These are phyloP conservation scores for Curvularia spicifera DNA, from an alignment of 2,329 filamentous ascomycete genomes.

Conservation along the genomic window DNA sequence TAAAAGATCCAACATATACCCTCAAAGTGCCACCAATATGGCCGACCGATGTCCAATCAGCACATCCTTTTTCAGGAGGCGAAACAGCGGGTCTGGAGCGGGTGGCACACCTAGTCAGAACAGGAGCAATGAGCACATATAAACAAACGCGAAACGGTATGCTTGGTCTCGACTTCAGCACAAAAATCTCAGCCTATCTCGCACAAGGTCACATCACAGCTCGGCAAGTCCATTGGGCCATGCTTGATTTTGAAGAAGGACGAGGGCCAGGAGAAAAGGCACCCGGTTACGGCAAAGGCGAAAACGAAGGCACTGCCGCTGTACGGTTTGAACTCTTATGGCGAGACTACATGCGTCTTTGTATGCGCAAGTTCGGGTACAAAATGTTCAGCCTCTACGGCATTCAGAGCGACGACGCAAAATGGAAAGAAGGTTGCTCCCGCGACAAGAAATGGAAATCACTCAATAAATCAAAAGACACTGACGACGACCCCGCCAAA, in stretches of 20 bases:
- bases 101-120: slow-evolving; percentile 65
- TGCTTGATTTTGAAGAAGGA: slow-evolving; percentile 74
- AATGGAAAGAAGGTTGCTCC: slow-evolving; percentile 40
- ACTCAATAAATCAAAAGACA: slow-evolving; percentile 29
- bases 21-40: slow-evolving; percentile 60
- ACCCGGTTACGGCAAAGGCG: slow-evolving; percentile 69
- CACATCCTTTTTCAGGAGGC: slow-evolving; percentile 73
- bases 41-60: slow-evolving; percentile 62
- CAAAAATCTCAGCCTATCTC: slow-evolving; percentile 76
- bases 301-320: slow-evolving; percentile 72
- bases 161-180: slow-evolving; percentile 73
- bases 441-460: slow-evolving; percentile 47
- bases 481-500: slow-evolving; percentile 54
- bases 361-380: slow-evolving; percentile 70
- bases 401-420: slow-evolving; percentile 56
- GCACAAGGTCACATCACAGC: slow-evolving; percentile 75
- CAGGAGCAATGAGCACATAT: slow-evolving; percentile 68
- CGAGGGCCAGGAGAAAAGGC: slow-evolving; percentile 35
- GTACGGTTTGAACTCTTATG: slow-evolving; percentile 76
- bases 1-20: slow-evolving; percentile 51
- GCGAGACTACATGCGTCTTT: slow-evolving; percentile 83
- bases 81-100: slow-evolving; percentile 66
- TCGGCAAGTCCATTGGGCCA: slow-evolving; percentile 73
- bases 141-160: slow-evolving; percentile 75
- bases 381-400: slow-evolving; percentile 71